These are phyloP conservation scores for Plasmodiophora brassicae DNA, from an alignment of 208 protist genomes.

Conservation along the genomic window DNA sequence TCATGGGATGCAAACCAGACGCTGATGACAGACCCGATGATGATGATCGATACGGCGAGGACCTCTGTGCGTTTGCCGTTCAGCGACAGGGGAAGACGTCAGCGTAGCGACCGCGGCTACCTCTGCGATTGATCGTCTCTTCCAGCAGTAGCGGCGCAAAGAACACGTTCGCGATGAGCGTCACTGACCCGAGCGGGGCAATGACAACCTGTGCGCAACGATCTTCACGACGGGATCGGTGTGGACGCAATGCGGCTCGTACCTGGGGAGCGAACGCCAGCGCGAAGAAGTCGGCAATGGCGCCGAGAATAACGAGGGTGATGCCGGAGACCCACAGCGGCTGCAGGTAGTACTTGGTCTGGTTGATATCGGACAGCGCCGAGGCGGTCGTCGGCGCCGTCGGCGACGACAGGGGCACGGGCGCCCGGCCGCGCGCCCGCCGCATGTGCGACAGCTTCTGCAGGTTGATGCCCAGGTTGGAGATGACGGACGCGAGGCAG, in stretches of 20 bases:
- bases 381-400: background rate
- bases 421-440: background rate
- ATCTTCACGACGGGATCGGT: too few species aligned
- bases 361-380: background rate
- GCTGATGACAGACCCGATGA: background rate
- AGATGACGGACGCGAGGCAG: background rate
- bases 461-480: conserved; percentile 18
- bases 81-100: background rate
- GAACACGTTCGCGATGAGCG: conserved; percentile 19
- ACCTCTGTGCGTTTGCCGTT: background rate
- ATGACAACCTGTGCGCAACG: conserved; percentile 24
- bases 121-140: background rate
- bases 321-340: conserved; percentile 2
- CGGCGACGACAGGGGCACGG: background rate
- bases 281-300: background rate
- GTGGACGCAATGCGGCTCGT: background rate
- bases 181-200: background rate
- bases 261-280: conserved; percentile 24
- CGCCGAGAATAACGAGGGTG: background rate
- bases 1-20: background rate
- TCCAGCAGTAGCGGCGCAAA: background rate
- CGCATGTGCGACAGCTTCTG: conserved; percentile 18
- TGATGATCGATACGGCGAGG: background rate
- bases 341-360: background rate
- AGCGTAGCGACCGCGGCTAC: background rate